Base-by-base conservation (phyloP, 441 rosid species). In the Cnidoscolus chayamansa region DNA sequence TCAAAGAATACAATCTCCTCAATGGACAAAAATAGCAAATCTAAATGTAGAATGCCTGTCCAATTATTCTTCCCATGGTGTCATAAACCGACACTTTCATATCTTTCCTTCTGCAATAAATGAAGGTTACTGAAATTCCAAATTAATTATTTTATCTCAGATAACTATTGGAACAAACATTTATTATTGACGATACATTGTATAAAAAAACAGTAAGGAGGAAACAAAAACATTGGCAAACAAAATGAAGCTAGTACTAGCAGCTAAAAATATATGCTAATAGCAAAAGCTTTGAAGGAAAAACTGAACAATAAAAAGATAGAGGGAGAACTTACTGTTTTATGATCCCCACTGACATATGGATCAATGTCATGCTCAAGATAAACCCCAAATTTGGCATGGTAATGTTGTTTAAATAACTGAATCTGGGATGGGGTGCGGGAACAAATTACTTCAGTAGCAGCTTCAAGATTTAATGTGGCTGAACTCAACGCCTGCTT, bases 361-460 rank as follows among this genome's bases (percentile, higher is more conserved):
- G 13, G 10, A 58, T 78, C 81, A 67, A 89, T 79, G 60, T 89
- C 91, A 67, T 81, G 82, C 81, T 89, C 94, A 6, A 89, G 83
- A 58, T 68, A 69, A 67, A 72, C 75, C 16, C 83, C 84, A 64
- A 80, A 82, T 71, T 72, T 84, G 45, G 86, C 72, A 79, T 76
- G 47, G 79, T 89, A 89, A 64, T 67, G 82, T 67, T 89, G 91
- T 72, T 84, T 85, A 73, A 89, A 76, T 17, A 76, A 35, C 71
- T 85, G 91, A 72, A 89, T 85, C 81, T 87, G 91, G 35, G 89
- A 69, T 19, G 91, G 87, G 16, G 87, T 85, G 25, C 91, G 89
- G 59, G 91, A 86, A 74, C 90, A 86, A 69, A 89, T 85, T 40
- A 87, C 82, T 84, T 86, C 94, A 16, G 84, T 84, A 19, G 78